A percentile compares a stretch with the other conserved stretches of the same genome.
These are phyloP conservation scores for Zygosaccharomyces pseudobailii DNA, from an alignment of 1,139 yeast genomes.

Conservation along the genomic window DNA sequence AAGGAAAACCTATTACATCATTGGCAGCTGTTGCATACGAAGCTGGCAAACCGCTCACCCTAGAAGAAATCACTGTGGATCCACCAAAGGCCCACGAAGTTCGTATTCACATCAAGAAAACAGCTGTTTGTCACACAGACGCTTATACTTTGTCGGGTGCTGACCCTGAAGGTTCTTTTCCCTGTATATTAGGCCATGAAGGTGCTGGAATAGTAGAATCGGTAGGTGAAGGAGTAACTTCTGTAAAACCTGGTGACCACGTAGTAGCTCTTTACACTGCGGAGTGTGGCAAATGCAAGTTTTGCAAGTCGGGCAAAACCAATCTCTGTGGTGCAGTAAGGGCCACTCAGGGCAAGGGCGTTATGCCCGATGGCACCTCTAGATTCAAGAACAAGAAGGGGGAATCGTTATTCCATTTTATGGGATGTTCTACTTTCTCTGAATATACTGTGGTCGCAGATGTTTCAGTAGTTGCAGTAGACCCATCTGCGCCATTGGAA, in stretches of 20 bases:
- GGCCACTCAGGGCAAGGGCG: constrained; percentile 87
- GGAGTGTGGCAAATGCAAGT: constrained; percentile 91
- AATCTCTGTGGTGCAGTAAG: constrained; percentile 88
- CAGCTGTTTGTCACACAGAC: constrained; percentile 98
- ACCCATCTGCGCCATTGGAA: constrained; percentile 76
- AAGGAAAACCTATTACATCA: constrained; percentile 71
- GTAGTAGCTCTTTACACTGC: constrained; percentile 94
- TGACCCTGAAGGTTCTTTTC: constrained; percentile 97
- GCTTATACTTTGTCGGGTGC: constrained; percentile 92
- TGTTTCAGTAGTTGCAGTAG: constrained; percentile 89
- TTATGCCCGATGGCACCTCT: constrained; percentile 93
- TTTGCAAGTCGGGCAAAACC: constrained; percentile 93
- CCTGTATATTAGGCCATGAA: constrained; percentile 89
- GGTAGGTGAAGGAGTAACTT: constrained; percentile 87
- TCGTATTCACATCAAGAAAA: constrained; percentile 76
- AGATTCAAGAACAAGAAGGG: constrained; percentile 80
- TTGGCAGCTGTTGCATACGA: constrained; percentile 98
- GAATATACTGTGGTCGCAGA: constrained; percentile 99
- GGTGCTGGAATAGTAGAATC: constrained; percentile 96
- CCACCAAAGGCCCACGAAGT: constrained; percentile 98
- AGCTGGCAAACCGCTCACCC: constrained; percentile 75
- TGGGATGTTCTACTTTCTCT: constrained; percentile 97
- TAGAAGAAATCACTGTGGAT: constrained; percentile 84
- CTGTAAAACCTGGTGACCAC: constrained; percentile 82
- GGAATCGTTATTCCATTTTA: constrained; percentile 77